Percentiles rank a stretch among this genome's conserved stretches.
Evolutionary conservation across 805 yeast species (phyloP).

Genomic region (Candida namnaoensis): DNA sequence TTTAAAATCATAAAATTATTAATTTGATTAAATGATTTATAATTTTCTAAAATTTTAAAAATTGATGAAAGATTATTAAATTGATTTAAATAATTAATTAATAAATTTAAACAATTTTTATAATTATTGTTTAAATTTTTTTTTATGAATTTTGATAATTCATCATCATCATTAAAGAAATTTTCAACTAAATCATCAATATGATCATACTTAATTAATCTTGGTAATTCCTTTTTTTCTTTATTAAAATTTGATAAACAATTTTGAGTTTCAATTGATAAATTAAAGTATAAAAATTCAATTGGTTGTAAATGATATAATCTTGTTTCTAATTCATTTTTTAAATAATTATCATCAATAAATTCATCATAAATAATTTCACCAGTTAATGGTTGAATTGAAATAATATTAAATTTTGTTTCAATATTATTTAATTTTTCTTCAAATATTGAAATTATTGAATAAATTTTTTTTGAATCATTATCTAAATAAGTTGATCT

Average conservation of each 20-base stretch:
- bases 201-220: neutral
- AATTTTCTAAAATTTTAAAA: slow-evolving; percentile 43
- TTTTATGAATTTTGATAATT: neutral
- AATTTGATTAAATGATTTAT: slow-evolving; percentile 40
- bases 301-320: slow-evolving; percentile 67
- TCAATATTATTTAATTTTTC: slow-evolving; percentile 2
- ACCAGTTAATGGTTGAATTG: slow-evolving; percentile 68
- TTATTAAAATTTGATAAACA: neutral
- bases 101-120: slow-evolving; percentile 32
- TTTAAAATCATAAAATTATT: slow-evolving; percentile 45
- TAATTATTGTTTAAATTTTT: slow-evolving; percentile 14
- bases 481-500: slow-evolving; percentile 71
- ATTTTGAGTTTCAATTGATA: slow-evolving; percentile 22
- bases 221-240: neutral
- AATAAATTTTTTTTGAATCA: slow-evolving; percentile 27
- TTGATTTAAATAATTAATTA: slow-evolving; percentile 48
- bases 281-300: slow-evolving; percentile 48
- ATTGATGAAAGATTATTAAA: slow-evolving; percentile 54
- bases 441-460: slow-evolving; percentile 37
- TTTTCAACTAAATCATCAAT: neutral
- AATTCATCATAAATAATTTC: slow-evolving; percentile 68
- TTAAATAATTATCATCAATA: slow-evolving; percentile 42
- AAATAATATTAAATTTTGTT: slow-evolving; percentile 36
- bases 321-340: slow-evolving; percentile 67
- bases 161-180: slow-evolving; percentile 1